phyloP scores from a whole-genome alignment of 2,329 filamentous ascomycete species.

The Chaetomium olivaceum region DNA sequence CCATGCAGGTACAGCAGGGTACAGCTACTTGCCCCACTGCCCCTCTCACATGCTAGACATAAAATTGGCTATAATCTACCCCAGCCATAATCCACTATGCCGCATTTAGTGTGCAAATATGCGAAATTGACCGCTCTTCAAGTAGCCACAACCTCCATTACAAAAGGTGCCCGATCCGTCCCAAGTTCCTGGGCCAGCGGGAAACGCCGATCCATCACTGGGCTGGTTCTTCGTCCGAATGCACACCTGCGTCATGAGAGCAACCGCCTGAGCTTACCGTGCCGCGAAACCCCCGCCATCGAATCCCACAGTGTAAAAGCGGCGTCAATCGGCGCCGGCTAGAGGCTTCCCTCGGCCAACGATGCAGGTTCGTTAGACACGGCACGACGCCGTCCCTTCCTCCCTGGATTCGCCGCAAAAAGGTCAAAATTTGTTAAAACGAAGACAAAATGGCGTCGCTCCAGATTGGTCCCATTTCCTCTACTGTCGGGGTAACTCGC shows the following conservation, averaged over 20 bases:
- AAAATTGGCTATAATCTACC: conserved; percentile 1
- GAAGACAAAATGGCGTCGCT: conserved; percentile 27
- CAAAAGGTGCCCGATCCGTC: conserved; percentile 18
- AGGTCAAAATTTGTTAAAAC: conserved; percentile 23
- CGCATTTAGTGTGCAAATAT: conserved; percentile 18
- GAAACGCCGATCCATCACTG: conserved; percentile 27
- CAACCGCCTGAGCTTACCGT: conserved; percentile 25
- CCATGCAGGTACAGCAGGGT: conserved; percentile 8
- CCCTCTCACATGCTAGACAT: not conserved
- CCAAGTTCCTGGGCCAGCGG: conserved; percentile 17
- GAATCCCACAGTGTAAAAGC: not conserved
- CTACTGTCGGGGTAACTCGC: conserved; percentile 29
- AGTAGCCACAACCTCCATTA: conserved; percentile 20
- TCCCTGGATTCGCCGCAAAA: not conserved
- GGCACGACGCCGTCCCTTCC: conserved; percentile 1
- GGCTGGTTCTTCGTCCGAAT: conserved; percentile 19
- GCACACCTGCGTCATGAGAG: conserved; percentile 31
- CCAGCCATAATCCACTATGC: not conserved
- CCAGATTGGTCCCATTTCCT: conserved; percentile 28
- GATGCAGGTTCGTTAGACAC: conserved; percentile 30
- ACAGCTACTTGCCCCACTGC: conserved; percentile 24
- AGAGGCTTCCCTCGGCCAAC: conserved; percentile 21
- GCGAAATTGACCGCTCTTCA: conserved; percentile 9
- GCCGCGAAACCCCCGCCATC: conserved; percentile 19
- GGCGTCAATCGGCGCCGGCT: conserved; percentile 20